Percentiles rank a stretch among this genome's conserved stretches.
Conservation (phyloP, 1,284 basidiomycete genomes). For the Puccinia horiana region DNA sequence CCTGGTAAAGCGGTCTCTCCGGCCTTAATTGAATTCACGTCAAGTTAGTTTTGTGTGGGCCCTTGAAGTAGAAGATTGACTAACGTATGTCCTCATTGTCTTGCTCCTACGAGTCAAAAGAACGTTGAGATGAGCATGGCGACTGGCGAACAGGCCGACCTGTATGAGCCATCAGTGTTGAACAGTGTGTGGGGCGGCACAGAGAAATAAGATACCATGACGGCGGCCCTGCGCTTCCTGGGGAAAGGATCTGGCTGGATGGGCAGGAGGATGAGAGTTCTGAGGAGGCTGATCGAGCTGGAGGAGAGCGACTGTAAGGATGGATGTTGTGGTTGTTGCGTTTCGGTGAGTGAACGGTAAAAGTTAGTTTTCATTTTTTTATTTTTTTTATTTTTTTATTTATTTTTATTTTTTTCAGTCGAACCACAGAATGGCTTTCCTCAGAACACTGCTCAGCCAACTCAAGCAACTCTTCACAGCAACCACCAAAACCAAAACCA, state of each 20-base stretch:
- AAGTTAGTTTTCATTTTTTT: neutral
- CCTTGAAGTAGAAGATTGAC: neutral
- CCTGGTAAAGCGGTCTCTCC: slow-evolving; percentile 42
- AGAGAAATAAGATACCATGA: slow-evolving; percentile 22
- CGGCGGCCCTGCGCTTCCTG: slow-evolving; percentile 26
- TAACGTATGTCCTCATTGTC: slow-evolving; percentile 38
- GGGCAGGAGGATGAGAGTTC: neutral
- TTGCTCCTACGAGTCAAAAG: slow-evolving; percentile 19
- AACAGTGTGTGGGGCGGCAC: no score
- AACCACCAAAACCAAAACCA: neutral
- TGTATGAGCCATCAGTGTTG: no score
- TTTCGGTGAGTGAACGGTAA: neutral
- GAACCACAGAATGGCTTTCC: no score
- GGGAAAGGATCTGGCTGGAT: slow-evolving; percentile 28
- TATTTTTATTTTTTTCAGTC: no score
- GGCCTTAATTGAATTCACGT: neutral
- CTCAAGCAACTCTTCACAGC: neutral
- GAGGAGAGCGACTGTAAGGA: slow-evolving; percentile 10
- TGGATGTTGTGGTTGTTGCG: neutral
- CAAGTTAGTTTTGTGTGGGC: neutral
- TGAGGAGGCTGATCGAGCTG: slow-evolving; percentile 2
- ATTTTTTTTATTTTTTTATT: neutral
- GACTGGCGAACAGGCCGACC: slow-evolving; percentile 38
- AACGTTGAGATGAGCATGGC: slow-evolving; percentile 37
- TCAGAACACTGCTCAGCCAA: neutral